These are phyloP conservation scores for Gossypium schwendimanii DNA, from an alignment of 441 rosid species.

Conservation along the genomic window DNA sequence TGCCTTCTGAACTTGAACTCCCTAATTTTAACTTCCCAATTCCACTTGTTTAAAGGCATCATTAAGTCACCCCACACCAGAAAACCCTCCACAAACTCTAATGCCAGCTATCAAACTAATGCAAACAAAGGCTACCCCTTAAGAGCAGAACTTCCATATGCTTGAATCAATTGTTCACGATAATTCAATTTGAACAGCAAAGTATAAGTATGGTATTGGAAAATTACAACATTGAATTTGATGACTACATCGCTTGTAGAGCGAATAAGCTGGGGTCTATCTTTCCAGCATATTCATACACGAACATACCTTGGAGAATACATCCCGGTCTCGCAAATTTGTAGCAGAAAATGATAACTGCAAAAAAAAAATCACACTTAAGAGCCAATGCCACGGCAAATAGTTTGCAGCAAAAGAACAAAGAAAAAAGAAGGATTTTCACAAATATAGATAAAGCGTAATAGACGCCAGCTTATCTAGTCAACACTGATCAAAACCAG, in stretches of 20 bases:
- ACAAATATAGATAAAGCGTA: not conserved
- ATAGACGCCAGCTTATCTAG: not conserved
- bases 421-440: not conserved
- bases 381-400: not conserved
- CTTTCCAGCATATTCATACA: constrained; percentile 1
- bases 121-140: not conserved
- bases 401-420: not conserved
- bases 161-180: not conserved
- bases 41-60: not conserved
- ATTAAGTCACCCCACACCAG: not conserved
- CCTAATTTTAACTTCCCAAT: not conserved
- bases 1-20: not conserved
- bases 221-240: not conserved
- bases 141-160: not conserved
- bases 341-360: constrained; percentile 87
- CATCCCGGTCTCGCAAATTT: constrained; percentile 74
- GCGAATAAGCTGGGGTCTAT: not conserved
- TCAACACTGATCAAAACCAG: not conserved
- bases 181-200: not conserved
- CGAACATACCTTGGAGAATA: constrained; percentile 69
- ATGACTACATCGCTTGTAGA: not conserved
- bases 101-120: not conserved
- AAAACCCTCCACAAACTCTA: constrained; percentile 2
- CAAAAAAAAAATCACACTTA: constrained; percentile 14
- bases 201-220: not conserved